Base-by-base conservation (phyloP, 225 moss, liverwort and hornwort species). In the Anthoceros angustus region DNA sequence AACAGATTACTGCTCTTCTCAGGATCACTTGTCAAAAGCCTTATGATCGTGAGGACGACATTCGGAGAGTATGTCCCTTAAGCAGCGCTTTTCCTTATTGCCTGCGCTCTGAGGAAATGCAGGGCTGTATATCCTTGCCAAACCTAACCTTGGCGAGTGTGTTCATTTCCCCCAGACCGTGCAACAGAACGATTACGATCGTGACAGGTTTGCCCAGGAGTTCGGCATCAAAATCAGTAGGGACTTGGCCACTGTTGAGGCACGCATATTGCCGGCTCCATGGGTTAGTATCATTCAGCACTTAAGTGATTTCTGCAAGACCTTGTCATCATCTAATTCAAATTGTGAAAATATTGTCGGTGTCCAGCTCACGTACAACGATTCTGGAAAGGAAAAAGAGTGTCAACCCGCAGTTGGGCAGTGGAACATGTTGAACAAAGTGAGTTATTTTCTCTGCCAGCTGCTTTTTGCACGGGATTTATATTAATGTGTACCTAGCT, bases 361-460 rank as follows among this genome's bases (percentile, higher is more conserved):
- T 55, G 55, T 55, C 1, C n/a, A 43, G 40, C 66, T 66, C 2
- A 66, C 41, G 15, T 66, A 66, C 23, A 41, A 66, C 24, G 66
- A 66, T 41, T 41, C 40, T 40, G 66, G 66, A 11, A 40, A 43
- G 14, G 66, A 66, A 24, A 66, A 66, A 66, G 40, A 66, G 23
- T 66, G 66, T 66, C 66, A 24, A 42, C 66, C 66, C 14, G 24
- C 24, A 5, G 66, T 66, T 66, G 66, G 66, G n/a, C 66, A 66
- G 41, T 66, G 66, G 66, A 66, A 66, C n/a, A 66, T 66, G 66
- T 14, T 40, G 12, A 66, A 66, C 41, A 66, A 66, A 77, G 95
- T 91, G 40, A 40, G 55, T 32, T 1, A 32, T 32, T 4, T 32
- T 32, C 2, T 32, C n/a, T 32, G 32, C 32, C 32, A 32, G 32